Evolutionary conservation across 331 rosid species (phyloP).

Genomic region (Arachis monticola): DNA sequence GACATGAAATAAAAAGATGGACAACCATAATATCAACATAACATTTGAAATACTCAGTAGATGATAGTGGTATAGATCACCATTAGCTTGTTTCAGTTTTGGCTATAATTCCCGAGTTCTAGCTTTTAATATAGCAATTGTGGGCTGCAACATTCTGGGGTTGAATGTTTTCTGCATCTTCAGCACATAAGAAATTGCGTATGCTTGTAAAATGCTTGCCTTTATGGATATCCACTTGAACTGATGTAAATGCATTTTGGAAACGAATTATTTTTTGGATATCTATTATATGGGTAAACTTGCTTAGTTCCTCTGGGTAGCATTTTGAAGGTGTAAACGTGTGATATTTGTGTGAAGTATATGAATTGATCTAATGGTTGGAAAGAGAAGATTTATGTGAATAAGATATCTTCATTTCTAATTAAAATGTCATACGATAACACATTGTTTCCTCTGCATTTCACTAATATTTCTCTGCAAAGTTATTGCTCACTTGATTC

Average conservation of each 20-base stretch:
- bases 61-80: too few species aligned
- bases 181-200: background rate
- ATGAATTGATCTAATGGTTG: conserved; percentile 8
- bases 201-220: conserved; percentile 4
- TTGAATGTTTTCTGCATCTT: conserved; percentile 11
- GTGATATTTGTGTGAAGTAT: conserved; percentile 6
- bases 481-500: conserved; percentile 1
- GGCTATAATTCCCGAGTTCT: conserved; percentile 14
- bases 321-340: conserved; percentile 1
- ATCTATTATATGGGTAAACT: background rate
- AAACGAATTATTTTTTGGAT: conserved; percentile 4
- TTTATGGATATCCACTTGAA: conserved; percentile 22
- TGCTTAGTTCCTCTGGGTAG: conserved; percentile 9
- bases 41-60: too few species aligned
- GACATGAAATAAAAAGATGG: conserved; percentile 14
- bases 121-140: conserved; percentile 26
- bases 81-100: conserved; percentile 16
- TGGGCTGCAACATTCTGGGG: conserved; percentile 14
- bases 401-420: conserved; percentile 6
- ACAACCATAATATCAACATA: background rate
- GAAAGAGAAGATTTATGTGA: background rate
- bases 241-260: conserved; percentile 14
- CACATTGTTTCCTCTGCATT: background rate
- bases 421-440: background rate
- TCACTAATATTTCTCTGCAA: background rate